phyloP scores from a whole-genome alignment of 768 basidiomycete genomes.

The Hygrophorus pudorinus region DNA sequence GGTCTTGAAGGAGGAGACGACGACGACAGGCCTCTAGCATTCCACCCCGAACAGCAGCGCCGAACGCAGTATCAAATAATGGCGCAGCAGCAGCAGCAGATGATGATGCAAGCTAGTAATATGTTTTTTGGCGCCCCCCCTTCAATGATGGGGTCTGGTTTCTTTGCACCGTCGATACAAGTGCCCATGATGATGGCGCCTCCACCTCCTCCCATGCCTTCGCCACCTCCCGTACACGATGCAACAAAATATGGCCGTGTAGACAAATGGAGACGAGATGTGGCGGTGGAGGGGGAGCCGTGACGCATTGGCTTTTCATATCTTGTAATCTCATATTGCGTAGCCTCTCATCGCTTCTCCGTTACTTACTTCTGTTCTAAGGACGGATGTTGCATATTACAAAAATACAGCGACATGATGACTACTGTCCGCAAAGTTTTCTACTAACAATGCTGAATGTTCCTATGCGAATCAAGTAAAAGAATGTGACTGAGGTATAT shows the following conservation, averaged over 20 bases:
- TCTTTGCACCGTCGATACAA: slow-evolving; percentile 43
- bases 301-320: slow-evolving; percentile 3
- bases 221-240: slow-evolving; percentile 58
- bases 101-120: slow-evolving; percentile 66
- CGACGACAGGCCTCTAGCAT: slow-evolving; percentile 60
- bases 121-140: slow-evolving; percentile 58
- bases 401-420: background rate
- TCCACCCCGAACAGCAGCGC: slow-evolving; percentile 75
- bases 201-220: slow-evolving; percentile 40
- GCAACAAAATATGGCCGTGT: slow-evolving; percentile 59
- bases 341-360: background rate
- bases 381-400: background rate
- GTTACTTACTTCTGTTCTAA: background rate
- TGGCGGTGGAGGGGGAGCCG: slow-evolving; percentile 56
- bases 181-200: slow-evolving; percentile 37
- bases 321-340: background rate
- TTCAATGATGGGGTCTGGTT: slow-evolving; percentile 61
- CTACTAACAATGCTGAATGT: background rate
- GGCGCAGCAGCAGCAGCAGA: slow-evolving; percentile 42
- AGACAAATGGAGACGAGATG: slow-evolving; percentile 74
- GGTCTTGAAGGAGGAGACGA: slow-evolving; percentile 35
- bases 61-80: slow-evolving; percentile 56
- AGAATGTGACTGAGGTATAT: too few relatives aligned
- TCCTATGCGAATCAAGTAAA: too few relatives aligned
- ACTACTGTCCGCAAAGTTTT: too few relatives aligned